phyloP scores from a whole-genome alignment of 1,284 basidiomycete genomes.

The Fomitopsis palustris region DNA sequence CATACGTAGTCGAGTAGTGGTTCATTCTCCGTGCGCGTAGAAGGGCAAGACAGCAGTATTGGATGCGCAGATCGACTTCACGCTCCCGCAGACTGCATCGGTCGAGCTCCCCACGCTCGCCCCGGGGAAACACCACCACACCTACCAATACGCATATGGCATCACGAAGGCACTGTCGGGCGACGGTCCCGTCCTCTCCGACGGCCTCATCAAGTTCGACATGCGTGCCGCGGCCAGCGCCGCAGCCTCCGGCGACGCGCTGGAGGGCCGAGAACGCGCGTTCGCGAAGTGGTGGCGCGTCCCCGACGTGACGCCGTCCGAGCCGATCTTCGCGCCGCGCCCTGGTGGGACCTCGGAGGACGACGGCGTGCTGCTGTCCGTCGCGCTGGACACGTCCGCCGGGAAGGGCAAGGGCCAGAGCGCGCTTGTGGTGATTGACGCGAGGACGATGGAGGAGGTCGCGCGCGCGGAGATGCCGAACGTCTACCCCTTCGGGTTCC shows the following conservation, averaged over 20 bases:
- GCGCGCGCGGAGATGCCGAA: constrained; percentile 33
- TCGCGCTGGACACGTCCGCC: constrained; percentile 30
- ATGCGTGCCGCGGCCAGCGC: constrained; percentile 12
- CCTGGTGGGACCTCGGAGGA: constrained; percentile 30
- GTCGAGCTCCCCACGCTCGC: not conserved
- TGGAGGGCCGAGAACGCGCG: not conserved
- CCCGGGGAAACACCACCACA: not conserved
- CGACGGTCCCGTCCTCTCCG: not conserved
- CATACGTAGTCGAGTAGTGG: not conserved
- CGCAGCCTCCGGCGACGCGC: not conserved
- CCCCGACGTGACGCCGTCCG: constrained; percentile 29
- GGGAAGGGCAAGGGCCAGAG: constrained; percentile 21
- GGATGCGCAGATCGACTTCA: constrained; percentile 9
- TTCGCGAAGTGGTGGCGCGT: constrained; percentile 25
- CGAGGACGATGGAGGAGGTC: constrained; percentile 31
- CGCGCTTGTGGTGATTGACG: constrained; percentile 32
- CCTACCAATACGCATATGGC: not conserved
- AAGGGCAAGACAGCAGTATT: not conserved
- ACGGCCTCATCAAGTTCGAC: constrained; percentile 27
- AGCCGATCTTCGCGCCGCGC: constrained; percentile 33
- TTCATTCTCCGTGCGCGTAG: not conserved
- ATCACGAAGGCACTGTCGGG: not conserved
- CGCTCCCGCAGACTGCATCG: not conserved
- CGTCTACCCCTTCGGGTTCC: constrained; percentile 33
- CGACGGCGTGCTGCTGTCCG: constrained; percentile 34